phyloP scores from a whole-genome alignment of 371 early-diverging fungal genomes.

The Rhizopus stolonifer region DNA sequence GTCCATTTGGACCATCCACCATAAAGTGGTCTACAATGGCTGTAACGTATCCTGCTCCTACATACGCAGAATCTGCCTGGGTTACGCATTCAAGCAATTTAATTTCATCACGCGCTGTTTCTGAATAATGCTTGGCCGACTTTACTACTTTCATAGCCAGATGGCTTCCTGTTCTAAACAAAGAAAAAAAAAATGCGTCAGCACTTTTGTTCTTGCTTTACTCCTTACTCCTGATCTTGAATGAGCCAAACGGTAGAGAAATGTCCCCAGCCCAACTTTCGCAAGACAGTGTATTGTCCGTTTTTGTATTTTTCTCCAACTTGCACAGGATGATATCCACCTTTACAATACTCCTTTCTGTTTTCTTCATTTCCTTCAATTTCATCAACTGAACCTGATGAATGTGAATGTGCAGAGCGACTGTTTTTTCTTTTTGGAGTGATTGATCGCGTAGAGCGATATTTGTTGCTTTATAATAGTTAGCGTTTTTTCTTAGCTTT shows the following conservation, averaged over 20 bases:
- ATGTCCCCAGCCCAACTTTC: constrained; percentile 99
- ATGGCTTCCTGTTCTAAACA: constrained; percentile 71
- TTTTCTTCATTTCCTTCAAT: constrained; percentile 79
- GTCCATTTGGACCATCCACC: constrained; percentile 88
- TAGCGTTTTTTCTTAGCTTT: constrained; percentile 1
- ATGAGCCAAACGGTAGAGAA: constrained; percentile 98
- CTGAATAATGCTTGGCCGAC: constrained; percentile 92
- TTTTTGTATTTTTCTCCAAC: constrained; percentile 84
- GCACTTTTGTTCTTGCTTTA: too few species aligned
- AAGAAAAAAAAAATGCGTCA: too few species aligned
- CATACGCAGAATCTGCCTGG: constrained; percentile 58
- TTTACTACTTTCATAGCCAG: constrained; percentile 97
- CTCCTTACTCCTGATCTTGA: constrained; percentile 72
- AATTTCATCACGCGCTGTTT: constrained; percentile 95
- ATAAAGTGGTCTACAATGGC: constrained; percentile 88
- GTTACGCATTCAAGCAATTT: constrained; percentile 80
- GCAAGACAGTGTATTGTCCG: constrained; percentile 78
- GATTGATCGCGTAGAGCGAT: too few species aligned
- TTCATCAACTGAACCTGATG: constrained; percentile 16
- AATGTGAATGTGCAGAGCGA: constrained; percentile 17
- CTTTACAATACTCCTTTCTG: constrained; percentile 85
- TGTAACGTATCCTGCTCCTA: constrained; percentile 71
- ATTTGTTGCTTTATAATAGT: constrained; percentile 3
- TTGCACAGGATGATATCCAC: constrained; percentile 93
- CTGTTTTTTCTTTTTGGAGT: constrained; percentile 9